Percentiles rank a stretch among this genome's conserved stretches.
Conservation (phyloP, 2,329 filamentous ascomycete species). For the Pseudogymnoascus sp. region DNA sequence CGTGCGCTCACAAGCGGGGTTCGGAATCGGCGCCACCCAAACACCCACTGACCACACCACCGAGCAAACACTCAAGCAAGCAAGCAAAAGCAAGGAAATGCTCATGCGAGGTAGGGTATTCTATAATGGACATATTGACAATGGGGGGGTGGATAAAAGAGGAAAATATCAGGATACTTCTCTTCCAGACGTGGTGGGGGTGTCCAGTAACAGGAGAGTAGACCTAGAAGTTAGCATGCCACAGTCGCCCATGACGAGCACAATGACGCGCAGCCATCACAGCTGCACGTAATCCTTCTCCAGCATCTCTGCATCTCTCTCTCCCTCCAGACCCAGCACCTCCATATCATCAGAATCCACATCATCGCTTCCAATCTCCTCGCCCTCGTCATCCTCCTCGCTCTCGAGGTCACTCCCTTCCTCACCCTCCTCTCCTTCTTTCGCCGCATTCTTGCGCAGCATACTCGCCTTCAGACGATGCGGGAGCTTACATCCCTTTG, state of each 20-base stretch:
- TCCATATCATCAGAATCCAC: slow-evolving; percentile 69
- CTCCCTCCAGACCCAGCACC: slow-evolving; percentile 48
- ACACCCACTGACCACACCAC: neutral
- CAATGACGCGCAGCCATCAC: slow-evolving; percentile 24
- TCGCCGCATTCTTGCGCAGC: slow-evolving; percentile 54
- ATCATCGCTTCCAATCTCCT: slow-evolving; percentile 64
- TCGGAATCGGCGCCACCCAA: neutral
- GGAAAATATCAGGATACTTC: neutral
- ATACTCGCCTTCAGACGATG: slow-evolving; percentile 83
- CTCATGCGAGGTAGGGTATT: neutral
- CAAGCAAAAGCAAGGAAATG: neutral
- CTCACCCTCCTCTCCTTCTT: slow-evolving; percentile 33
- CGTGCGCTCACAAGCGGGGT: neutral
- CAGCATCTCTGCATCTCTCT: slow-evolving; percentile 44
- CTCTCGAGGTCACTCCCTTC: slow-evolving; percentile 65
- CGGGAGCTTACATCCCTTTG: slow-evolving; percentile 71
- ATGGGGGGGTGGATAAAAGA: neutral
- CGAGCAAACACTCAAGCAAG: neutral
- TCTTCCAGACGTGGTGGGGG: neutral
- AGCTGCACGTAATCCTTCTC: slow-evolving; percentile 53
- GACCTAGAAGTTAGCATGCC: slow-evolving; percentile 3
- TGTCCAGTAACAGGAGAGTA: neutral
- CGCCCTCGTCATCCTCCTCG: slow-evolving; percentile 60
- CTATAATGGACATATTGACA: neutral
- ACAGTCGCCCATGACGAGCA: neutral